phyloP scores from a whole-genome alignment of 495 filamentous ascomycete species.

The Neurospora sublineolata region DNA sequence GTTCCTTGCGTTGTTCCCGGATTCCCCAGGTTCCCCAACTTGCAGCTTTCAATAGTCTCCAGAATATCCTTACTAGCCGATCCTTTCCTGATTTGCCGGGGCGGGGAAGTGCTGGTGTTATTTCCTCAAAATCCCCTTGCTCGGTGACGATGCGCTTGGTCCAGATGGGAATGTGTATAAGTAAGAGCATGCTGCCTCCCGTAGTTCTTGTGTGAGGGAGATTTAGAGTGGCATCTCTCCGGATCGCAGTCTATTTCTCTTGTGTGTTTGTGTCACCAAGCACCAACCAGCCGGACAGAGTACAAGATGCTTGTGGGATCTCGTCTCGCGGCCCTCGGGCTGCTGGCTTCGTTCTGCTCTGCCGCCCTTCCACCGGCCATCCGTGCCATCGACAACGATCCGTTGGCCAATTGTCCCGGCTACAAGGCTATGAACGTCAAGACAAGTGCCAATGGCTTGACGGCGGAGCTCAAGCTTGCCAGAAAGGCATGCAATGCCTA shows the following conservation, averaged over 20 bases:
- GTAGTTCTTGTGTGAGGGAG: not conserved
- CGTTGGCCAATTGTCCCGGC: constrained; percentile 47
- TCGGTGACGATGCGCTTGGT: not conserved
- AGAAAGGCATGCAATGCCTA: constrained; percentile 60
- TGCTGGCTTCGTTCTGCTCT: constrained; percentile 9
- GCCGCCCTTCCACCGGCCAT: constrained; percentile 1
- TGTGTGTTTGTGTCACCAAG: not conserved
- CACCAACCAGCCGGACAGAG: not conserved
- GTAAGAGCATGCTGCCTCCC: not conserved
- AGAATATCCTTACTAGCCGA: not conserved
- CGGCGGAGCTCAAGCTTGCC: constrained; percentile 56
- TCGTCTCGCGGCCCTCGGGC: constrained; percentile 8
- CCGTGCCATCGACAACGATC: constrained; percentile 9
- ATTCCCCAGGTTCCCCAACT: not conserved
- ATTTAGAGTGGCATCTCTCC: not conserved
- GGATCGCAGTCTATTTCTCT: not conserved
- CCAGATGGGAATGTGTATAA: not conserved
- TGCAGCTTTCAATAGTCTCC: not conserved
- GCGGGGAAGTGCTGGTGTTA: not conserved
- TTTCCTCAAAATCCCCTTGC: not conserved
- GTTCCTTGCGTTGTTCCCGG: not conserved
- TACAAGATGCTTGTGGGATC: constrained; percentile 7
- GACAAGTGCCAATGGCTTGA: constrained; percentile 38
- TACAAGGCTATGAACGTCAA: constrained; percentile 59
- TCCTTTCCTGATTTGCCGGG: not conserved